These are phyloP conservation scores for Sanghuangporus baumii DNA, from an alignment of 1,284 basidiomycete species.

Conservation along the genomic window DNA sequence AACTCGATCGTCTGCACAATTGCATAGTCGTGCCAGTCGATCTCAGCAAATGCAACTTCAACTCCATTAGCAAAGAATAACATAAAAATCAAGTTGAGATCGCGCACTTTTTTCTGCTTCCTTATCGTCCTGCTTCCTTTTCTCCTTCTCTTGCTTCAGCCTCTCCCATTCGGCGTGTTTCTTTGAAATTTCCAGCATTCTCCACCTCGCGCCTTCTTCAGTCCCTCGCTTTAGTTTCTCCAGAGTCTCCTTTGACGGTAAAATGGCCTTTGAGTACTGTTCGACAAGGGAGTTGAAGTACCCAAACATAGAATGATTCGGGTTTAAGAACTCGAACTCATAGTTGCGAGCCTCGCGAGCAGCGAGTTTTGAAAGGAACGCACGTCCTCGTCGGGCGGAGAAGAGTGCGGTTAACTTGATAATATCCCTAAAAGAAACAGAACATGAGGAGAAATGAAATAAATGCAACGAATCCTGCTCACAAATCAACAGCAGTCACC, in stretches of 20 bases:
- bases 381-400: constrained; percentile 86
- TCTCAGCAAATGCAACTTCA: constrained; percentile 86
- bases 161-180: constrained; percentile 89
- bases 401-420: constrained; percentile 95
- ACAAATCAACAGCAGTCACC: constrained; percentile 89
- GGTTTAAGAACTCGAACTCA: constrained; percentile 97
- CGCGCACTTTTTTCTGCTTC: constrained; percentile 80
- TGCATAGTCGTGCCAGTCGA: constrained; percentile 99
- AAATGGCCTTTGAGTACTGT: constrained; percentile 89
- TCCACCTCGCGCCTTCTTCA: constrained; percentile 64
- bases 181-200: constrained; percentile 69
- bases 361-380: constrained; percentile 83
- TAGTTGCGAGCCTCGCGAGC: constrained; percentile 91
- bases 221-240: constrained; percentile 62
- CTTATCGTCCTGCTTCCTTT: constrained; percentile 83
- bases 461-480: constrained; percentile 30
- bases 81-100: constrained; percentile 2
- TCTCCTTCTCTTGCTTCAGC: constrained; percentile 77
- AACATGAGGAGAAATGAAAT: not conserved
- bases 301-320: constrained; percentile 91
- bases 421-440: constrained; percentile 57
- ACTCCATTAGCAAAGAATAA: constrained; percentile 15
- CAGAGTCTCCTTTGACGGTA: constrained; percentile 74
- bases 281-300: constrained; percentile 98
- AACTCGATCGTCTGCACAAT: constrained; percentile 99